These are phyloP conservation scores for Pythium myriotylum DNA, from an alignment of 352 stramenopile genomes.

Conservation along the genomic window DNA sequence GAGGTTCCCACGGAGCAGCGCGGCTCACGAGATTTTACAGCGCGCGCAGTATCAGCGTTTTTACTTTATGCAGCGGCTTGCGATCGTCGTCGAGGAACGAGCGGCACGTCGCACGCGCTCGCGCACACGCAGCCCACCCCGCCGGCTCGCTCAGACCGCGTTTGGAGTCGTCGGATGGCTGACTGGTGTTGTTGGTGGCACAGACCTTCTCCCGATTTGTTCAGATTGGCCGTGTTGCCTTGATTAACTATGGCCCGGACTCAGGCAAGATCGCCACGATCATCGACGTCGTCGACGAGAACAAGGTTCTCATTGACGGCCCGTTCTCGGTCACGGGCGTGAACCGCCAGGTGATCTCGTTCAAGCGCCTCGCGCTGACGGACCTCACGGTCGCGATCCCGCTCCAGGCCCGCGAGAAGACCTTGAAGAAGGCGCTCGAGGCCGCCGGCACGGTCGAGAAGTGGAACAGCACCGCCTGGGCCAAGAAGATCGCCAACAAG, in stretches of 20 bases:
- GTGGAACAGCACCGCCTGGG: constrained; percentile 96
- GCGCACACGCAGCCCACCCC: no score
- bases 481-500: constrained; percentile 98
- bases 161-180: not conserved
- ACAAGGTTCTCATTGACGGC: constrained; percentile 98
- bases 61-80: no score
- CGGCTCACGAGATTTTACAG: no score
- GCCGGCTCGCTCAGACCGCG: no score
- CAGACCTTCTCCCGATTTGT: constrained; percentile 99
- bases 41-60: no score
- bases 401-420: constrained; percentile 93
- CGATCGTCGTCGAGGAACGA: no score
- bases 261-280: constrained; percentile 98
- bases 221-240: constrained; percentile 97
- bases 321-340: constrained; percentile 95
- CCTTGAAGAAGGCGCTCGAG: constrained; percentile 91
- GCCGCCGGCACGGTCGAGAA: constrained; percentile 91
- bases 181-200: not conserved
- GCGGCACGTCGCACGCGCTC: no score
- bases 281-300: constrained; percentile 99
- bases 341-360: constrained; percentile 98
- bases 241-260: constrained; percentile 99
- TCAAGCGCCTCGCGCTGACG: constrained; percentile 97
- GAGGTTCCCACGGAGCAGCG: no score
- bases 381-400: constrained; percentile 96